Evolutionary conservation across 1,284 basidiomycete species (phyloP).

Genomic region (Sporisorium sorghi): DNA sequence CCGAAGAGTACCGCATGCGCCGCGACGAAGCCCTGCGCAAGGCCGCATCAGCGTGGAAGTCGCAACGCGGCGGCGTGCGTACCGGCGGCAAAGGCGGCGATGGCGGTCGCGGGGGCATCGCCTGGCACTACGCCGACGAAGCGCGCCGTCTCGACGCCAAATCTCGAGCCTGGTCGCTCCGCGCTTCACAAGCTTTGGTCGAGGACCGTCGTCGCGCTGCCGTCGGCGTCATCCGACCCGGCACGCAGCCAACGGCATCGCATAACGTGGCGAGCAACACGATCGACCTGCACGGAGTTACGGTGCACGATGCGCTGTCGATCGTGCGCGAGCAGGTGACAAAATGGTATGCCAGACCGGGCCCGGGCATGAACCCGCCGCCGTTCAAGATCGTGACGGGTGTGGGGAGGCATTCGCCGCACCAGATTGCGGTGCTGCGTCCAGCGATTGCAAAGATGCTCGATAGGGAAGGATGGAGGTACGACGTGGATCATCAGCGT

Average conservation of each 20-base stretch:
- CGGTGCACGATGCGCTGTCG: conserved; percentile 68
- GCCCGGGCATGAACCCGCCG: conserved; percentile 22
- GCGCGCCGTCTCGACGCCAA: conserved; percentile 67
- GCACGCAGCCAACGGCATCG: conserved; percentile 7
- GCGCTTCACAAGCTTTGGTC: conserved; percentile 66
- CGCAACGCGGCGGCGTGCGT: conserved; percentile 37
- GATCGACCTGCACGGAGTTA: conserved; percentile 69
- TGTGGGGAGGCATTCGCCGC: conserved; percentile 68
- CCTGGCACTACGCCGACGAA: conserved; percentile 68
- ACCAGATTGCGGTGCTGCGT: conserved; percentile 65
- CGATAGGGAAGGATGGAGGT: conserved; percentile 66
- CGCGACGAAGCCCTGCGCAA: conserved; percentile 66
- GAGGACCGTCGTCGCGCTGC: conserved; percentile 57
- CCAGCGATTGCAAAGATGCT: conserved; percentile 68
- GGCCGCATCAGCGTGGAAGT: conserved; percentile 55
- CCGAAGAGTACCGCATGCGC: conserved; percentile 62
- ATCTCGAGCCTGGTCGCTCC: conserved; percentile 66
- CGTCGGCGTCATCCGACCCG: conserved; percentile 33
- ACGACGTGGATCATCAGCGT: conserved; percentile 46
- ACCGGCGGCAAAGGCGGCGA: conserved; percentile 37
- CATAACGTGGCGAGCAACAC: conserved; percentile 35
- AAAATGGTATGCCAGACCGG: conserved; percentile 58
- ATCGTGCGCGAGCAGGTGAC: conserved; percentile 65
- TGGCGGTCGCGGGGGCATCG: conserved; percentile 41
- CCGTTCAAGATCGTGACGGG: conserved; percentile 69